Percentiles rank a stretch among this genome's conserved stretches.
Conservation (phyloP, 2,329 filamentous ascomycete species). For the Bipolaris zeicola region DNA sequence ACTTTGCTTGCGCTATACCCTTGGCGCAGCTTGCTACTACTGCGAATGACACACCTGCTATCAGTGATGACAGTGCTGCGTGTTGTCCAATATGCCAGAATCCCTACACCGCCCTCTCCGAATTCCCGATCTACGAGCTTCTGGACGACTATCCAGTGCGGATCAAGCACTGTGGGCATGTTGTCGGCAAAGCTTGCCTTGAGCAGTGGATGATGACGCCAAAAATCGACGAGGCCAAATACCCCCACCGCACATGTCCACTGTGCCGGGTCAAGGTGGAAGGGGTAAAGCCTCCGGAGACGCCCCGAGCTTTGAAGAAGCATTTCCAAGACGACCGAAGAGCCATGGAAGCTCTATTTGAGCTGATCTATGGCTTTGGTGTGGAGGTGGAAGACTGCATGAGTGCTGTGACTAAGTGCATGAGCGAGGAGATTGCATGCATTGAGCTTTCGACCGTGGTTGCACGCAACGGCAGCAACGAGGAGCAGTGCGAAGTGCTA, state of each 20-base stretch:
- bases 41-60: background rate
- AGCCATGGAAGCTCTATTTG: slow-evolving; percentile 6
- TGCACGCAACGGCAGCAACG: background rate
- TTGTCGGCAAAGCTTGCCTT: slow-evolving; percentile 31
- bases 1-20: slow-evolving; percentile 30
- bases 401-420: slow-evolving; percentile 14
- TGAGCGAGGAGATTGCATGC: slow-evolving; percentile 30
- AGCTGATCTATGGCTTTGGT: slow-evolving; percentile 15
- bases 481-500: slow-evolving; percentile 6
- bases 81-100: slow-evolving; percentile 30
- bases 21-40: slow-evolving; percentile 9
- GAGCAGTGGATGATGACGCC: slow-evolving; percentile 32
- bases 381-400: slow-evolving; percentile 20
- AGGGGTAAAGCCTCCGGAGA: slow-evolving; percentile 2
- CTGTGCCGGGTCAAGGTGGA: slow-evolving; percentile 28
- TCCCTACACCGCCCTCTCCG: slow-evolving; percentile 19
- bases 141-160: slow-evolving; percentile 31
- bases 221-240: slow-evolving; percentile 26
- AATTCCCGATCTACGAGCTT: slow-evolving; percentile 16
- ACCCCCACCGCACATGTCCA: slow-evolving; percentile 29
- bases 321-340: slow-evolving; percentile 14
- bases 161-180: slow-evolving; percentile 35
- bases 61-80: slow-evolving; percentile 16
- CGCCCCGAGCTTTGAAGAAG: background rate
- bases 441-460: slow-evolving; percentile 17